phyloP scores from a whole-genome alignment of 768 basidiomycete species.

The Naganishia randhawae region DNA sequence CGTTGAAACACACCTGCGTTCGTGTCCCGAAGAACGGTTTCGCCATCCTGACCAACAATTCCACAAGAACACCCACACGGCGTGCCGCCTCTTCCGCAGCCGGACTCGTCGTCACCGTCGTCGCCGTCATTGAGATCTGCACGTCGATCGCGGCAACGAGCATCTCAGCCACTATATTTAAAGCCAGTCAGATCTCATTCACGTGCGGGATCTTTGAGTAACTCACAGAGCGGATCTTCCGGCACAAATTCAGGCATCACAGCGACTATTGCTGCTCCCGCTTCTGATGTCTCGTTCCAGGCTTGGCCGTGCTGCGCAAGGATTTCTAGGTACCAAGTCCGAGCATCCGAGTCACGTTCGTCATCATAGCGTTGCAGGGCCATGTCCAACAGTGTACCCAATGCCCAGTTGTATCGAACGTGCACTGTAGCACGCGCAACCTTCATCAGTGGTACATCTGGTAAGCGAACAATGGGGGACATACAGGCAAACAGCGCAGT shows the following conservation, averaged over 20 bases:
- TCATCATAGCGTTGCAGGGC: not conserved
- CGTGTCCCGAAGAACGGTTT: not conserved
- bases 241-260: conserved; percentile 18
- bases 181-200: not conserved
- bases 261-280: not conserved
- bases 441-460: not conserved
- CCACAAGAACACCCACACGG: not conserved
- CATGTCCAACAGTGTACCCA: conserved; percentile 8
- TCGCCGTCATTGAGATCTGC: not conserved
- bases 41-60: conserved; percentile 5
- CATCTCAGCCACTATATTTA: conserved; percentile 3
- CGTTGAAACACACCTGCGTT: conserved; percentile 10
- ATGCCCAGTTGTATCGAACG: conserved; percentile 15
- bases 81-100: not conserved
- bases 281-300: conserved; percentile 17
- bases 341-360: not conserved
- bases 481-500: conserved; percentile 4
- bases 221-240: conserved; percentile 16
- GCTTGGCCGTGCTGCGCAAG: not conserved
- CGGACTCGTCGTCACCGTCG: not conserved
- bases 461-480: conserved; percentile 1
- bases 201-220: not conserved
- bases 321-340: not conserved
- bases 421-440: conserved; percentile 11
- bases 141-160: conserved; percentile 5